Evolutionary conservation across 1,284 basidiomycete species (phyloP).

Genomic region (Ustilago shanxiensis): DNA sequence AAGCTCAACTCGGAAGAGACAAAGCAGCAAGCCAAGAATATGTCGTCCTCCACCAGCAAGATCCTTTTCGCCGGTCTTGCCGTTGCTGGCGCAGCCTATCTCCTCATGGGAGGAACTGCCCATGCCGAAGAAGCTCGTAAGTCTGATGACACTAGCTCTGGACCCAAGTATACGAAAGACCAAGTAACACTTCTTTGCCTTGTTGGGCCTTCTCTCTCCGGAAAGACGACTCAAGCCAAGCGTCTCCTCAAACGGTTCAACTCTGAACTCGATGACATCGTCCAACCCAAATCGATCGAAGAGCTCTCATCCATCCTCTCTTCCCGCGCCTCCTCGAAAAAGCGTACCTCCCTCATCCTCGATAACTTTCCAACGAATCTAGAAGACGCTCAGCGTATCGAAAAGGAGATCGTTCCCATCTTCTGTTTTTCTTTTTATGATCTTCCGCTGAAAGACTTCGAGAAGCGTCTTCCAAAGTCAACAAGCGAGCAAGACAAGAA

Average conservation of each 20-base stretch:
- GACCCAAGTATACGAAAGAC: slow-evolving; percentile 35
- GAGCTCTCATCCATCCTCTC: slow-evolving; percentile 27
- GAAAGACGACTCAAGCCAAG: slow-evolving; percentile 55
- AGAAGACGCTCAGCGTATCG: slow-evolving; percentile 46
- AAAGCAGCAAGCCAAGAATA: slow-evolving; percentile 32
- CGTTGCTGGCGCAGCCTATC: slow-evolving; percentile 32
- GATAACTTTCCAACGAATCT: slow-evolving; percentile 54
- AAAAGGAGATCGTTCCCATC: slow-evolving; percentile 52
- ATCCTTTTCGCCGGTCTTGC: slow-evolving; percentile 34
- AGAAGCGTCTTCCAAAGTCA: slow-evolving; percentile 29
- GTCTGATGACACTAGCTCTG: not conserved
- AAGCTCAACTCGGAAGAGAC: slow-evolving; percentile 12
- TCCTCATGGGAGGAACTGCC: slow-evolving; percentile 19
- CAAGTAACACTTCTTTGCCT: slow-evolving; percentile 43
- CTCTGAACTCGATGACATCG: slow-evolving; percentile 29
- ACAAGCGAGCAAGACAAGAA: slow-evolving; percentile 14
- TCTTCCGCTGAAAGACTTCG: slow-evolving; percentile 40
- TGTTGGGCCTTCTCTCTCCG: slow-evolving; percentile 45
- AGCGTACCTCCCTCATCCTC: slow-evolving; percentile 45
- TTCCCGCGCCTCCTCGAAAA: slow-evolving; percentile 12
- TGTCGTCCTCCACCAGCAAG: slow-evolving; percentile 24
- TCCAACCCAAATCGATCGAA: slow-evolving; percentile 25
- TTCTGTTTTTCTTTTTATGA: slow-evolving; percentile 60
- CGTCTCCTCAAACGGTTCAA: slow-evolving; percentile 49
- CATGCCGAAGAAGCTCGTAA: slow-evolving; percentile 35